Base-by-base conservation (phyloP, 1,284 basidiomycete genomes). In the Coriolopsis trogii region DNA sequence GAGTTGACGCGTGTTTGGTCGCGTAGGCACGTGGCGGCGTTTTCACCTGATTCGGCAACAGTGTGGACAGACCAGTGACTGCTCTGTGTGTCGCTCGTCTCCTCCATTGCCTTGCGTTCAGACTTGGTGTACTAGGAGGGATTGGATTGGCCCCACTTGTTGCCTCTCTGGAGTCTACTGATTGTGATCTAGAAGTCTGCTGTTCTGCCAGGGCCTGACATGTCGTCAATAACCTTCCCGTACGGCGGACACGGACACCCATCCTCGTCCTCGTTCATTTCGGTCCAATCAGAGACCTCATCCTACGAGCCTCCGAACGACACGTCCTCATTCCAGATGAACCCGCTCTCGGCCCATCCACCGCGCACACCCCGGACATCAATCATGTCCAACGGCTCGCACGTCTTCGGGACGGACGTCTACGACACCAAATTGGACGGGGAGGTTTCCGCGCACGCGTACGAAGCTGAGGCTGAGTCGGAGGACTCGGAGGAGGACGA, bases 341-440 rank as follows among this genome's bases (percentile, higher is more conserved):
- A 91, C 64, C 88, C 88, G 15, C 79, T 85, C 42, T 89, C 87
- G 7, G 75, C 80, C 3, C 88, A 89, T 65, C 88, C 89, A 0
- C 89, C 89, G 18, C 79, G 89, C 33, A 88, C 87, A 30, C 86
- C 88, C 4, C 78, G 82, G 55, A 76, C 77, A 7, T 85, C 84
- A 3, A 64, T 79, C 31, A 55, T 57, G 26, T 68, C 61, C 42
- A 65, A 63, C 40, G 39, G 45, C 38, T 66, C 72, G 20, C 69
- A 71, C 45, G 59, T 68, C 24, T 79, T 76, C 55, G 69, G 59
- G 10, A 56, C 54, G 25, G 67, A 69, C 9, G 65, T 71, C 24
- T 78, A 78, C 50, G 70, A 72, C 59, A 69, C 64, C 41, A 74
- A 70, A 53, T 67, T 59, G 52, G 78, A 76, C 56, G 67, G 64